These are phyloP conservation scores for Metarhizium anisopliae DNA, from an alignment of 2,329 filamentous ascomycete species.

Conservation along the genomic window DNA sequence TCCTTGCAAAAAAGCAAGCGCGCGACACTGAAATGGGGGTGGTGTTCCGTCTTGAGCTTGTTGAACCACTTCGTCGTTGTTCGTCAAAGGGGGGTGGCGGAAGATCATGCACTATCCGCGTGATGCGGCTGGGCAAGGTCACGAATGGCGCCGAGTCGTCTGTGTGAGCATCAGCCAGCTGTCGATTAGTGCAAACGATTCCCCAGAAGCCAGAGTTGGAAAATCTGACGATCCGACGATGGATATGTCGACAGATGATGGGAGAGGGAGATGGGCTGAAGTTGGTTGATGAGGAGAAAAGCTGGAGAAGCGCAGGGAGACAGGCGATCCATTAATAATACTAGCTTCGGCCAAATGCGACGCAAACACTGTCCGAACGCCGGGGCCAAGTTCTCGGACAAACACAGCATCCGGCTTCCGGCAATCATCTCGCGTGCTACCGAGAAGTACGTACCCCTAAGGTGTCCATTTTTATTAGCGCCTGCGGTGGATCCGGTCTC, in stretches of 20 bases:
- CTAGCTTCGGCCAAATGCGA: not conserved
- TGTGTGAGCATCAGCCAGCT: not conserved
- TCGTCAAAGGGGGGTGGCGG: constrained; percentile 1
- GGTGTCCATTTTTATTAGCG: no score
- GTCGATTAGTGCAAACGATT: not conserved
- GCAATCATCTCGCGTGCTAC: not conserved
- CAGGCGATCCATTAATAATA: constrained; percentile 2
- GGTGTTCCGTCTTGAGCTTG: not conserved
- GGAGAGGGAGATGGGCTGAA: constrained; percentile 1
- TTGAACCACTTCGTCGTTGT: not conserved
- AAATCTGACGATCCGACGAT: not conserved
- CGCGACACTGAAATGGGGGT: constrained; percentile 11
- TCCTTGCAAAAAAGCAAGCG: constrained; percentile 14
- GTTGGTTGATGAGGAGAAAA: constrained; percentile 3
- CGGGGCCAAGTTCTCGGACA: not conserved
- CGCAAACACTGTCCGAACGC: not conserved
- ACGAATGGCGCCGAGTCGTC: not conserved
- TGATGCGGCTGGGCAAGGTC: not conserved
- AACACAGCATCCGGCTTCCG: not conserved
- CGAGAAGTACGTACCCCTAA: not conserved
- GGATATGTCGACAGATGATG: not conserved
- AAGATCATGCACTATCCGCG: constrained; percentile 1
- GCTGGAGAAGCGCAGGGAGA: not conserved
- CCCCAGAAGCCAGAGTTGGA: not conserved
- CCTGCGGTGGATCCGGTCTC: not conserved